phyloP scores from a whole-genome alignment of 2,329 filamentous ascomycete species.

The Aaosphaeria arxii region DNA sequence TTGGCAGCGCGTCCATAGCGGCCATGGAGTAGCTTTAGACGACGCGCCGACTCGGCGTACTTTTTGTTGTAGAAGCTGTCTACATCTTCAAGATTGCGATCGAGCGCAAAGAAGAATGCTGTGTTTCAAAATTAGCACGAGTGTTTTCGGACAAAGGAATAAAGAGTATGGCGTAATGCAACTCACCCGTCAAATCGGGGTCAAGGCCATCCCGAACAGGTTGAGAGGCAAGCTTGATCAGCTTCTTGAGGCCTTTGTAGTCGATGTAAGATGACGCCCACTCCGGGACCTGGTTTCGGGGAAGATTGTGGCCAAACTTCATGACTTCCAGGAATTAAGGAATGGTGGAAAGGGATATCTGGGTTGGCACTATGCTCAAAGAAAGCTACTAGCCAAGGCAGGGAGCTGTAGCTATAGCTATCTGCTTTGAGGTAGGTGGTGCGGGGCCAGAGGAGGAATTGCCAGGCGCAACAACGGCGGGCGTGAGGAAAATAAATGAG shows the following conservation, averaged over 20 bases:
- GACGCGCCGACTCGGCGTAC: constrained; percentile 77
- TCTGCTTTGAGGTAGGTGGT: not conserved
- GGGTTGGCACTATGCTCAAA: no score
- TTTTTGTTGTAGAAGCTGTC: constrained; percentile 97
- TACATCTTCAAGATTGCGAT: constrained; percentile 96
- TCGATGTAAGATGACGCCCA: constrained; percentile 84
- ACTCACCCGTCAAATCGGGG: constrained; percentile 86
- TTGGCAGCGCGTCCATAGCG: constrained; percentile 77
- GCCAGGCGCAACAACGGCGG: no score
- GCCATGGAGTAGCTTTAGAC: constrained; percentile 81
- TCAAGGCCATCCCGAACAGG: constrained; percentile 66
- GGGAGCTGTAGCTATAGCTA: no score
- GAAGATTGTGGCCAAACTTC: constrained; percentile 57
- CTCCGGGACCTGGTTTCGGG: constrained; percentile 81
- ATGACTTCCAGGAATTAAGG: constrained; percentile 18
- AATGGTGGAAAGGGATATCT: no score
- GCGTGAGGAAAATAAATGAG: no score
- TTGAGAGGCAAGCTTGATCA: constrained; percentile 77
- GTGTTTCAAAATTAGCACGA: not conserved
- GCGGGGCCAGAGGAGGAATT: no score
- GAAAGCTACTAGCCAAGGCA: not conserved
- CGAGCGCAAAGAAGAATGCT: constrained; percentile 97
- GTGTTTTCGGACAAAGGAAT: not conserved
- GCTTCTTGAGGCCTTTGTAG: constrained; percentile 90
- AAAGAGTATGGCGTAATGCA: constrained; percentile 1